Conservation (phyloP, 441 rosid species). For the Pelargonium australe region DNA sequence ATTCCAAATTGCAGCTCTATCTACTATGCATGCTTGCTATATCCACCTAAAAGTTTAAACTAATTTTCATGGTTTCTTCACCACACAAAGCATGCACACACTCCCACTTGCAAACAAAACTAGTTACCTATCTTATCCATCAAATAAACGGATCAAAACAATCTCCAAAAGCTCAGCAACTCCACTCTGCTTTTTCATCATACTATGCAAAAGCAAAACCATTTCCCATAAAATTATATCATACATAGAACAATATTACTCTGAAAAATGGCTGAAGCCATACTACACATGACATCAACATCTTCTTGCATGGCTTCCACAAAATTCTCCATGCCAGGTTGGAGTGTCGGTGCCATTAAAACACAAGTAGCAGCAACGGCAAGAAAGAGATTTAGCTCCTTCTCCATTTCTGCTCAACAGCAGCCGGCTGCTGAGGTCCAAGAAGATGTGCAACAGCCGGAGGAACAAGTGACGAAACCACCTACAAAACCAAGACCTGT, state of each 20-base stretch:
- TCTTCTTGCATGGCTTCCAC: constrained; percentile 46
- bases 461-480: constrained; percentile 33
- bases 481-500: constrained; percentile 62
- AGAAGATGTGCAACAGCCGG: constrained; percentile 30
- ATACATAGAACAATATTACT: too few relatives aligned
- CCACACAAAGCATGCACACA: constrained; percentile 21
- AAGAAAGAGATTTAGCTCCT: constrained; percentile 16
- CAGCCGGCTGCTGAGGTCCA: constrained; percentile 28
- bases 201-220: not conserved
- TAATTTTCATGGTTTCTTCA: not conserved
- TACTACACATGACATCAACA: constrained; percentile 40
- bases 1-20: too few relatives aligned
- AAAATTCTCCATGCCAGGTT: constrained; percentile 37
- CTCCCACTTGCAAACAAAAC: not conserved
- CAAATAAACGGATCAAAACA: constrained; percentile 23
- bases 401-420: constrained; percentile 42
- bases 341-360: constrained; percentile 12
- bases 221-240: not conserved
- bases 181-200: not conserved
- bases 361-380: constrained; percentile 14
- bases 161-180: not conserved
- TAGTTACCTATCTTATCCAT: constrained; percentile 38
- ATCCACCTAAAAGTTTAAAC: too few relatives aligned
- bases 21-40: too few relatives aligned
- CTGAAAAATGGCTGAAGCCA: not conserved